These are phyloP conservation scores for Geranium brycei DNA, from an alignment of 345 rosid genomes.

Conservation along the genomic window DNA sequence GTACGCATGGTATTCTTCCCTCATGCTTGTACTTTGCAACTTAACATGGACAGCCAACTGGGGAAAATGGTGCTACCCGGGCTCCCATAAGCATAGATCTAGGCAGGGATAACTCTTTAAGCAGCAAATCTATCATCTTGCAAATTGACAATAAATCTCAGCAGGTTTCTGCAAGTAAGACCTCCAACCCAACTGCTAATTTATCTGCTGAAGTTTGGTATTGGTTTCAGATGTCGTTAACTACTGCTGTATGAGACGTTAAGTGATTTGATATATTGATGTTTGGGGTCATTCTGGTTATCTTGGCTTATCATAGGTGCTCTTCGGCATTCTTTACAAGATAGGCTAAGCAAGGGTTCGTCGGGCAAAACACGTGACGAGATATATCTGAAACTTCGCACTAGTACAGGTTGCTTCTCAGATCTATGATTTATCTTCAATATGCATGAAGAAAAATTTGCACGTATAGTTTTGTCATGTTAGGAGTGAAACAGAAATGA, in stretches of 20 bases:
- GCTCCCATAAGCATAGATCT: conserved; percentile 78
- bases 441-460: background rate
- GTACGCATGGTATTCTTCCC: background rate
- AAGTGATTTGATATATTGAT: background rate
- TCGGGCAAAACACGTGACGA: conserved; percentile 81
- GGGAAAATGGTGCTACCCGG: conserved; percentile 98
- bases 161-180: conserved; percentile 90
- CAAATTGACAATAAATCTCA: conserved; percentile 86
- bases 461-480: background rate
- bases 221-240: background rate
- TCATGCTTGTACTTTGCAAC: background rate
- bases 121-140: conserved; percentile 60
- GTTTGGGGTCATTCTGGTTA: conserved; percentile 13
- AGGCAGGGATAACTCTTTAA: conserved; percentile 55
- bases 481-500: background rate
- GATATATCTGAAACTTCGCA: conserved; percentile 72
- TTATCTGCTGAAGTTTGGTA: background rate
- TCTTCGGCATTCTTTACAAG: conserved; percentile 81
- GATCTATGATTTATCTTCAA: background rate
- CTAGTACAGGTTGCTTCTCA: conserved; percentile 56
- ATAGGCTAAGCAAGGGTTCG: conserved; percentile 77
- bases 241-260: background rate
- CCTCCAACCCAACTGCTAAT: conserved; percentile 2
- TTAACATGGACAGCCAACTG: conserved; percentile 60
- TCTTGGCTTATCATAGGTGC: conserved; percentile 41